A percentile compares a stretch with the other conserved stretches of the same genome.
Conservation (phyloP, 2,329 filamentous ascomycete genomes). For the Pyricularia sp. region DNA sequence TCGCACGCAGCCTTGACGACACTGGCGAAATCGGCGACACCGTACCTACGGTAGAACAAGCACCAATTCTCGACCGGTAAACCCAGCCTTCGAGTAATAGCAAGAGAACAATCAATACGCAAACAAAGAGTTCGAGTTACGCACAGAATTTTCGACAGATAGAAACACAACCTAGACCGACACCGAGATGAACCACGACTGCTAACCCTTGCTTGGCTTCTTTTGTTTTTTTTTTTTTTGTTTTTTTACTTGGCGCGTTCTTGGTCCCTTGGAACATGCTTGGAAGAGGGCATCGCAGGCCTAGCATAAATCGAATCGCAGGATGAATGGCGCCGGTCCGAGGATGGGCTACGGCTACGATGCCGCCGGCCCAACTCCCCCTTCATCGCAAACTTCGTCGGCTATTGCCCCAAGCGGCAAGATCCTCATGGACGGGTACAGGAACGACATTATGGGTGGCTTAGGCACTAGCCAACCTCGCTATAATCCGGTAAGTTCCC, state of each 20-base stretch:
- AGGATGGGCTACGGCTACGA: slow-evolving; percentile 26
- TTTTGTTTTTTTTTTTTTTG: too few relatives aligned
- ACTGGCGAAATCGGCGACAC: background rate
- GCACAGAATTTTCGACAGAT: background rate
- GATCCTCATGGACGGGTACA: slow-evolving; percentile 49
- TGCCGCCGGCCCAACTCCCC: slow-evolving; percentile 14
- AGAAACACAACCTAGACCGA: background rate
- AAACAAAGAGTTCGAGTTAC: background rate
- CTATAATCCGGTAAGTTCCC: slow-evolving; percentile 46
- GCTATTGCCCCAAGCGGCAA: slow-evolving; percentile 32
- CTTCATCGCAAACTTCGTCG: slow-evolving; percentile 9
- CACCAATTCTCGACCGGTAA: background rate
- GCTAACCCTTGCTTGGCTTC: background rate
- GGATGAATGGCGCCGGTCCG: slow-evolving; percentile 29
- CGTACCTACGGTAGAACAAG: background rate
- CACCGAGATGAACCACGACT: background rate
- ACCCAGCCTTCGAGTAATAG: background rate
- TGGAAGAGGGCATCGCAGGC: background rate
- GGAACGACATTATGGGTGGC: slow-evolving; percentile 41
- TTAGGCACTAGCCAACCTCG: slow-evolving; percentile 44
- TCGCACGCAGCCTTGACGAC: background rate
- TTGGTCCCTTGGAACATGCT: slow-evolving; percentile 5
- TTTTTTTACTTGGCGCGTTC: slow-evolving; percentile 2
- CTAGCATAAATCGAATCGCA: slow-evolving; percentile 6
- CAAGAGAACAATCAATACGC: background rate